Evolutionary conservation across 169 alveolate genomes (phyloP).

Genomic region (Plasmodium billcollinsi): DNA sequence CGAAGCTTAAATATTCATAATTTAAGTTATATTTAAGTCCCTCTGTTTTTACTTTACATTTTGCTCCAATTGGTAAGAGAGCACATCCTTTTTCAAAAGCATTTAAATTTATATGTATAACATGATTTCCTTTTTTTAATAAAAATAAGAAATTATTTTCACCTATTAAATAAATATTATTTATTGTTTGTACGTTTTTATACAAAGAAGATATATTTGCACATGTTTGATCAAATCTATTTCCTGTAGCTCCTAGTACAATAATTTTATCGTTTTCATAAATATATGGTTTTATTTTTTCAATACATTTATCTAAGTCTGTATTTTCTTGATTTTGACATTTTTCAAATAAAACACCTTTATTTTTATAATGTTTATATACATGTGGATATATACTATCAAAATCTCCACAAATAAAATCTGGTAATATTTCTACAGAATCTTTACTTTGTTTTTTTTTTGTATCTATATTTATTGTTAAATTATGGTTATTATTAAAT

Average conservation of each 20-base stretch:
- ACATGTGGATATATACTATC: constrained; percentile 67
- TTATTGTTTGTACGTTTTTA: constrained; percentile 19
- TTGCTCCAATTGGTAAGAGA: constrained; percentile 55
- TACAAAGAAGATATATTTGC: constrained; percentile 66
- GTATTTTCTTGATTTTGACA: constrained; percentile 31
- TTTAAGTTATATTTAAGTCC: constrained; percentile 71
- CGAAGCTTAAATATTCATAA: constrained; percentile 67
- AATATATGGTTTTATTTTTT: constrained; percentile 26
- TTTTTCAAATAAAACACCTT: constrained; percentile 57
- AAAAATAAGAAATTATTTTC: constrained; percentile 75
- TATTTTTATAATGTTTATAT: constrained; percentile 39
- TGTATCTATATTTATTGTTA: constrained; percentile 3
- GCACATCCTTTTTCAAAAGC: constrained; percentile 59
- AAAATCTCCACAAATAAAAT: constrained; percentile 74
- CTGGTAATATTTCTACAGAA: constrained; percentile 30
- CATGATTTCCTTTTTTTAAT: constrained; percentile 49
- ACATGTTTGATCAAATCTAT: constrained; percentile 76
- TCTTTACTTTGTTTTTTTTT: neutral
- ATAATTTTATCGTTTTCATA: constrained; percentile 47
- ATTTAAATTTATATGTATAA: constrained; percentile 19
- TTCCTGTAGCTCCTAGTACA: constrained; percentile 76
- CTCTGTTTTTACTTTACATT: constrained; percentile 66
- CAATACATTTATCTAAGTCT: constrained; percentile 72
- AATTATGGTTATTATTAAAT: neutral
- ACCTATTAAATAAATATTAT: constrained; percentile 65